These are phyloP conservation scores for Cryptosporidium bovis DNA, from an alignment of 169 alveolate genomes.

Conservation along the genomic window DNA sequence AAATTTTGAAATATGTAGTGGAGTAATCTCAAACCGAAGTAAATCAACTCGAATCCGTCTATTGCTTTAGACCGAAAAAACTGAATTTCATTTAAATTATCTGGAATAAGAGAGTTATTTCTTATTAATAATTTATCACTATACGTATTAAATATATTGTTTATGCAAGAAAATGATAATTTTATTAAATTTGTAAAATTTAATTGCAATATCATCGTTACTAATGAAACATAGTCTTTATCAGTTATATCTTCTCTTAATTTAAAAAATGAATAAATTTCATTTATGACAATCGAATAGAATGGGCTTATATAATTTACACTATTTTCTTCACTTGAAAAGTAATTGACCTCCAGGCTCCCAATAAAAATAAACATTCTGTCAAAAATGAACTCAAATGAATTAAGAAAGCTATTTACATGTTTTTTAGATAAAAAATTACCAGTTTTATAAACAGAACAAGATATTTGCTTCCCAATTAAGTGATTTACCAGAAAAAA, in stretches of 20 bases:
- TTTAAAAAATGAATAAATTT: conserved; percentile 4
- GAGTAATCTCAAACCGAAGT: conserved; percentile 24
- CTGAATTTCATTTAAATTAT: not conserved
- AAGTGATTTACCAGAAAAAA: conserved; percentile 5
- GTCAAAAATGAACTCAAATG: conserved; percentile 25
- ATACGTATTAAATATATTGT: conserved; percentile 3
- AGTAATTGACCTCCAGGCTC: conserved; percentile 26
- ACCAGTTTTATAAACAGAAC: not conserved
- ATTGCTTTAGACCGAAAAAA: conserved; percentile 18
- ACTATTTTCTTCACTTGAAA: conserved; percentile 22
- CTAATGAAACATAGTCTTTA: not conserved
- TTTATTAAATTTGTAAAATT: conserved; percentile 38
- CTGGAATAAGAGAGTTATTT: conserved; percentile 23
- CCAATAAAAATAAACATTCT: conserved; percentile 22
- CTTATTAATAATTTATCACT: conserved; percentile 9
- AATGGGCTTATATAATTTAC: conserved; percentile 21
- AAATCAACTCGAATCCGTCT: conserved; percentile 23
- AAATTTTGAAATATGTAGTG: conserved; percentile 2
- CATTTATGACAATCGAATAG: conserved; percentile 14
- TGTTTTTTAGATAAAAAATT: conserved; percentile 2
- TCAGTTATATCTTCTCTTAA: not conserved
- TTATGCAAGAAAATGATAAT: conserved; percentile 28
- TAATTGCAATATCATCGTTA: conserved; percentile 2
- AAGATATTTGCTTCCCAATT: not conserved
- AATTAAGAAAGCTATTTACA: not conserved